phyloP scores from a whole-genome alignment of 2,329 filamentous ascomycete species.

The Fusarium irregulare region DNA sequence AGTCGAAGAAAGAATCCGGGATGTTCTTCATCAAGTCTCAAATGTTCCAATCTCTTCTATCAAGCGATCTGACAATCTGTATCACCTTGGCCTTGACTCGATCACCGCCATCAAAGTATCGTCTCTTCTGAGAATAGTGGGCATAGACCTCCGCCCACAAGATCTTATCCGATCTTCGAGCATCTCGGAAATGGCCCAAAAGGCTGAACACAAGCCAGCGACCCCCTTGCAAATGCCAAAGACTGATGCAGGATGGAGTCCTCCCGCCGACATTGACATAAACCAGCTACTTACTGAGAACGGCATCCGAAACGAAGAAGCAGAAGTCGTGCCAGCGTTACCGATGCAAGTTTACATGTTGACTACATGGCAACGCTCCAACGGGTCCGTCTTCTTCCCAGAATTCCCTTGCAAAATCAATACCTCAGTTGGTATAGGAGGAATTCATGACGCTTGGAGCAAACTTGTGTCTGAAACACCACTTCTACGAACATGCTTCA shows the following conservation, averaged over 20 bases:
- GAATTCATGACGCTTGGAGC: conserved; percentile 71
- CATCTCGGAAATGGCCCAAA: conserved; percentile 70
- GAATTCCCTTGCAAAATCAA: conserved; percentile 72
- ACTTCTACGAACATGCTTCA: conserved; percentile 76
- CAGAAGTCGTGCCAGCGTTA: conserved; percentile 76
- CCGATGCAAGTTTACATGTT: conserved; percentile 87
- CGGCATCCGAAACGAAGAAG: conserved; percentile 56
- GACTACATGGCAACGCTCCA: conserved; percentile 76
- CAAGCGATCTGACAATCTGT: conserved; percentile 72
- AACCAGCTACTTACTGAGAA: conserved; percentile 52
- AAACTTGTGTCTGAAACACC: conserved; percentile 65
- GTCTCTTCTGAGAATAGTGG: conserved; percentile 73
- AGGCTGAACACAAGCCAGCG: conserved; percentile 7
- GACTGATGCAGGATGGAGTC: conserved; percentile 42
- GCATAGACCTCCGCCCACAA: conserved; percentile 73
- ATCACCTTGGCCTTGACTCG: conserved; percentile 89
- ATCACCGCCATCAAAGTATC: conserved; percentile 90
- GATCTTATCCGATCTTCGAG: conserved; percentile 76
- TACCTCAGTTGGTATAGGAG: conserved; percentile 50
- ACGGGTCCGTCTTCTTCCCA: conserved; percentile 77
- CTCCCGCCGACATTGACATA: conserved; percentile 54
- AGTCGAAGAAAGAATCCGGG: conserved; percentile 55
- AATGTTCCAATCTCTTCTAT: conserved; percentile 69
- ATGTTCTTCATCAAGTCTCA: conserved; percentile 68
- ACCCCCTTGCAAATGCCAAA: background rate